Evolutionary conservation across 1,139 yeast genomes (phyloP).

Genomic region (Meyerozyma carpophila): DNA sequence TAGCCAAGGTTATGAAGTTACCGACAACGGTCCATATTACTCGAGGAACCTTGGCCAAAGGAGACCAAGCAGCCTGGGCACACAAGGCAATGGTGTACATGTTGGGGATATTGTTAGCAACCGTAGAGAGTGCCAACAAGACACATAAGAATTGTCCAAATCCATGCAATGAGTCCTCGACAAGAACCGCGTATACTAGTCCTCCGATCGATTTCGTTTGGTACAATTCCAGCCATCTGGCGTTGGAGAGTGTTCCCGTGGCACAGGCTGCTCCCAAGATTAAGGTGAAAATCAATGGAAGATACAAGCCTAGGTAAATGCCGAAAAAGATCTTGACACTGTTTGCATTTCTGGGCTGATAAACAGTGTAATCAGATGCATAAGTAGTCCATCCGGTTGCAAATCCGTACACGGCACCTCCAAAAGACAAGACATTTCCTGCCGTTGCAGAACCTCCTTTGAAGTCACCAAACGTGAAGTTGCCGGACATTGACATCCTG

Average conservation of each 20-base stretch:
- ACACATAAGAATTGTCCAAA: slow-evolving; percentile 15
- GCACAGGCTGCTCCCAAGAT: slow-evolving; percentile 15
- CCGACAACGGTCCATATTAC: slow-evolving; percentile 13
- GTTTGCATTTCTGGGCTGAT: slow-evolving; percentile 13
- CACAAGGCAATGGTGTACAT: slow-evolving; percentile 15
- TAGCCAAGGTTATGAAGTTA: slow-evolving; percentile 14
- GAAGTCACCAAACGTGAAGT: slow-evolving; percentile 11
- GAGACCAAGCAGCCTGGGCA: slow-evolving; percentile 13
- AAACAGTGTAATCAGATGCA: slow-evolving; percentile 15
- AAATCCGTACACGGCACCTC: slow-evolving; percentile 13
- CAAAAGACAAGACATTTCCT: slow-evolving; percentile 13
- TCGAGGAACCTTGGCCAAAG: slow-evolving; percentile 11
- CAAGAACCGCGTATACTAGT: slow-evolving; percentile 13
- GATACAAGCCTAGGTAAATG: slow-evolving; percentile 10
- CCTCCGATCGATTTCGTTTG: slow-evolving; percentile 11
- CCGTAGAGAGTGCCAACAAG: slow-evolving; percentile 13
- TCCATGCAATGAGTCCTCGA: slow-evolving; percentile 13
- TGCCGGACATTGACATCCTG: slow-evolving; percentile 9
- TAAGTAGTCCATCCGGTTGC: slow-evolving; percentile 16
- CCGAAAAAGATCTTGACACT: slow-evolving; percentile 9
- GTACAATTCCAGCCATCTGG: slow-evolving; percentile 10
- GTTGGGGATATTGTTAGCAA: slow-evolving; percentile 15
- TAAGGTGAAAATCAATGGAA: slow-evolving; percentile 13
- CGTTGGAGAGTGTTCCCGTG: slow-evolving; percentile 11
- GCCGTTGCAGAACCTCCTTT: slow-evolving; percentile 13